Evolutionary conservation across 2,329 filamentous ascomycete genomes (phyloP), one percentile per base, ranked within the genome.

Genomic region (Sarocladium strictum): DNA sequence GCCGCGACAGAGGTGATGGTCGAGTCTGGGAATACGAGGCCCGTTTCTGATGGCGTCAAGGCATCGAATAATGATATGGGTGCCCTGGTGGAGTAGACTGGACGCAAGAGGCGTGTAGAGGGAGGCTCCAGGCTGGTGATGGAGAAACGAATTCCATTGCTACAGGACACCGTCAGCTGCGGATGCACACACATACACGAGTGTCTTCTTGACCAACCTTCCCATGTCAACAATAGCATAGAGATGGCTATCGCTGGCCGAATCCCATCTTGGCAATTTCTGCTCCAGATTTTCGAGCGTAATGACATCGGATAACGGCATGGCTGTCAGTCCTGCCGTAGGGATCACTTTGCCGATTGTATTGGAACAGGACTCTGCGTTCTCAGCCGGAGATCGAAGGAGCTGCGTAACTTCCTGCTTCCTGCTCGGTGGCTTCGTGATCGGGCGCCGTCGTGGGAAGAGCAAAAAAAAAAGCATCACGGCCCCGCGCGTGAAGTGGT

Each of bases 121-220:
- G 84, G 81, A 21, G 87, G 85, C 3, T 84, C 80, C n/a, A 95
- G 78, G 60, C 90, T 85, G 9, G 90, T 89, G 63, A 96, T 90
- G 43, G 90, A 93, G 76, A 96, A 96, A 54, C 92, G 89, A 63
- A 96, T 93, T 63, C 91, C 92, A 75, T 96, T 97, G 75, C 90
- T 90, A 60, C 17, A 9, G 37, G 49, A 10, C 26, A 21, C 61
- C 17, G 52, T 56, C 53, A 56, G 53, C 33, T 33, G 12, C 29
- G 10, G 12, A 10, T 55, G 32, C 43, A 54, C 49, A 57, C 45
- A 40, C 7, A 19, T 7, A 19, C 7, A 32, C 9, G 29, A 32
- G 29, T 12, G 12, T 32, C n/a, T n/a, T n/a, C n/a, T 32, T 24
- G 21, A 57, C 60, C 54, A 57, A 80, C 79, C 79, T 82, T 64